A percentile compares a stretch with the other conserved stretches of the same genome.
Conservation (phyloP, 805 yeast species). For the Grigorovia transvaalensis region DNA sequence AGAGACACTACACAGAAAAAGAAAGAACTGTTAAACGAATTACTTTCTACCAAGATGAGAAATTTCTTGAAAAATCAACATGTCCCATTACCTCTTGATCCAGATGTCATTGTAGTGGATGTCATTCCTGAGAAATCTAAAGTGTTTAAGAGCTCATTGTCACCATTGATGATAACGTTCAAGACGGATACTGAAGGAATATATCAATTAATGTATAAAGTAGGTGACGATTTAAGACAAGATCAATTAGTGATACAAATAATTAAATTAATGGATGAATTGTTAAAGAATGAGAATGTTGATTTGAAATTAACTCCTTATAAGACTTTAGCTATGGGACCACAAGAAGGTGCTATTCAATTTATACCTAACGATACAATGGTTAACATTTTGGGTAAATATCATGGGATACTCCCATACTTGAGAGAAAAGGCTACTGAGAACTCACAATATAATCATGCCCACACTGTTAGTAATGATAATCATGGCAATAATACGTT, state of each 20-base stretch:
- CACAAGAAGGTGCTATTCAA: conserved; percentile 85
- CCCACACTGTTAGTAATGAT: not conserved
- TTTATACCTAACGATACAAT: conserved; percentile 90
- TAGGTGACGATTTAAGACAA: conserved; percentile 90
- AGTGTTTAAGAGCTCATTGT: conserved; percentile 84
- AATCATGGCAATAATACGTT: conserved; percentile 32
- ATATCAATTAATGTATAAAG: conserved; percentile 84
- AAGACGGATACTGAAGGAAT: conserved; percentile 41
- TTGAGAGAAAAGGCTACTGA: conserved; percentile 35
- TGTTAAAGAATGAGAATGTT: conserved; percentile 78
- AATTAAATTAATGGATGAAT: conserved; percentile 79
- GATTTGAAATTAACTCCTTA: conserved; percentile 85
- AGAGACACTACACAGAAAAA: conserved; percentile 75
- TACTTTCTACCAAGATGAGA: conserved; percentile 30
- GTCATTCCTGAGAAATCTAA: conserved; percentile 67
- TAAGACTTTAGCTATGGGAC: conserved; percentile 79
- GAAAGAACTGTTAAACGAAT: conserved; percentile 50
- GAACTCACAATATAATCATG: not conserved
- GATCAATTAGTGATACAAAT: conserved; percentile 96
- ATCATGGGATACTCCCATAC: conserved; percentile 68
- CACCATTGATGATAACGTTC: conserved; percentile 78
- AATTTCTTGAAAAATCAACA: conserved; percentile 37
- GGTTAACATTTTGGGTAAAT: conserved; percentile 61
- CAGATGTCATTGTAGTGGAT: conserved; percentile 63
- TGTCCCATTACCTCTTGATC: conserved; percentile 73